phyloP scores from a whole-genome alignment of 805 yeast genomes.

The Zygotorulaspora chibaensis region DNA sequence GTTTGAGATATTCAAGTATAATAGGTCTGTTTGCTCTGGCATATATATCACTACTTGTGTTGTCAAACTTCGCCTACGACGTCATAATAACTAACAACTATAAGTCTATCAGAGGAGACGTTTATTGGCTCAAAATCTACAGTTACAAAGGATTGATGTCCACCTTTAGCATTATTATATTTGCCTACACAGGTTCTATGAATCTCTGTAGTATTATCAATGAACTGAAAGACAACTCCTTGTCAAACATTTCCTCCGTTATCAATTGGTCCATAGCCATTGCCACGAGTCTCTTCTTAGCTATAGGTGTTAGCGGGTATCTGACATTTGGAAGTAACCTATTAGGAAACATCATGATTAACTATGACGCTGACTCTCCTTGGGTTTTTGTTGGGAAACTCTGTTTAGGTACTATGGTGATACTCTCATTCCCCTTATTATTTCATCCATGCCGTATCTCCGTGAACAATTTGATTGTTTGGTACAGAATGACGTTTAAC shows the following conservation, averaged over 20 bases:
- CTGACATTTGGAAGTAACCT: conserved; percentile 66
- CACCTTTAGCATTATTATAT: conserved; percentile 68
- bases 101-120: conserved; percentile 41
- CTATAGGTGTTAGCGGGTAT: conserved; percentile 68
- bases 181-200: conserved; percentile 81
- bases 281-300: conserved; percentile 53
- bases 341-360: conserved; percentile 62
- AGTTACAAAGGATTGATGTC: conserved; percentile 46
- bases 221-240: conserved; percentile 54
- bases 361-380: conserved; percentile 53
- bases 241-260: conserved; percentile 45
- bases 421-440: conserved; percentile 72
- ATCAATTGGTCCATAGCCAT: conserved; percentile 46
- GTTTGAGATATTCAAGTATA: conserved; percentile 66
- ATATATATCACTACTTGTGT: conserved; percentile 43
- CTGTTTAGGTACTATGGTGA: conserved; percentile 65
- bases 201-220: conserved; percentile 73
- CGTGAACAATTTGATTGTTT: conserved; percentile 57
- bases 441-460: conserved; percentile 80
- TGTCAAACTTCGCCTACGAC: conserved; percentile 44
- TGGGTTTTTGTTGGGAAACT: conserved; percentile 52
- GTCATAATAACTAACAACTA: conserved; percentile 34
- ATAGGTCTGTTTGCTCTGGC: conserved; percentile 63
- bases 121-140: conserved; percentile 42
- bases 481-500: conserved; percentile 33